A percentile compares a stretch with the other conserved stretches of the same genome.
Conservation (phyloP, 306 rosid species). For the Trifolium repens region DNA sequence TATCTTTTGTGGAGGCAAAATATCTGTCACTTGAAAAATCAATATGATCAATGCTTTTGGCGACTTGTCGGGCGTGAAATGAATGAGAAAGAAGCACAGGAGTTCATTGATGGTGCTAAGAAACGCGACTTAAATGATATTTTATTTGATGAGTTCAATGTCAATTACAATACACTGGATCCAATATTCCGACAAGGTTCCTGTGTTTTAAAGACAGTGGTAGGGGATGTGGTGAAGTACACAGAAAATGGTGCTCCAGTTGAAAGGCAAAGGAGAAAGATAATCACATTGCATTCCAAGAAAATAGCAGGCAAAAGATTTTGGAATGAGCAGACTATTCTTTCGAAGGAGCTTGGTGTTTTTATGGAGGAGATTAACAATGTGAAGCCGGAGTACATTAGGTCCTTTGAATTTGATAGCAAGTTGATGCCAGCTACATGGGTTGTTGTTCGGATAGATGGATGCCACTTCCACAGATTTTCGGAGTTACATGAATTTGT, state of each 20-base stretch:
- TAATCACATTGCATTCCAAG: constrained; percentile 55
- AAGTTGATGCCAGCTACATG: constrained; percentile 78
- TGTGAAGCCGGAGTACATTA: constrained; percentile 71
- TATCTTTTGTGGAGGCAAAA: constrained; percentile 86
- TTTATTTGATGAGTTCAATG: constrained; percentile 63
- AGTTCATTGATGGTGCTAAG: constrained; percentile 55
- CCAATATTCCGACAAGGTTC: constrained; percentile 78
- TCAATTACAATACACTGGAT: constrained; percentile 65
- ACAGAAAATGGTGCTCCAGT: constrained; percentile 64
- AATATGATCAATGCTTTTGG: constrained; percentile 66
- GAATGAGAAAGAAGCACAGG: constrained; percentile 60
- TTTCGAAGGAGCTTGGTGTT: constrained; percentile 76
- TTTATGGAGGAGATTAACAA: constrained; percentile 68
- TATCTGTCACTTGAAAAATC: constrained; percentile 68
- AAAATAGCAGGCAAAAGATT: constrained; percentile 61
- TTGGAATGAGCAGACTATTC: constrained; percentile 65
- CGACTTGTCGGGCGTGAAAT: constrained; percentile 68
- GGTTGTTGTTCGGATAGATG: constrained; percentile 75
- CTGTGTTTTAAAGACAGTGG: constrained; percentile 63
- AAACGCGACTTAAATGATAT: constrained; percentile 64
- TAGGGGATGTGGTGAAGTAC: constrained; percentile 71
- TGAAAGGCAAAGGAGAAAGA: constrained; percentile 63
- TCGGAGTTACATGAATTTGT: constrained; percentile 73
- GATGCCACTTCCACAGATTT: constrained; percentile 89
- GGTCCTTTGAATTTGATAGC: constrained; percentile 69